Evolutionary conservation across 2,329 filamentous ascomycete genomes (phyloP), one percentile per base, ranked within the genome.

Genomic region (Endothia cerciana): DNA sequence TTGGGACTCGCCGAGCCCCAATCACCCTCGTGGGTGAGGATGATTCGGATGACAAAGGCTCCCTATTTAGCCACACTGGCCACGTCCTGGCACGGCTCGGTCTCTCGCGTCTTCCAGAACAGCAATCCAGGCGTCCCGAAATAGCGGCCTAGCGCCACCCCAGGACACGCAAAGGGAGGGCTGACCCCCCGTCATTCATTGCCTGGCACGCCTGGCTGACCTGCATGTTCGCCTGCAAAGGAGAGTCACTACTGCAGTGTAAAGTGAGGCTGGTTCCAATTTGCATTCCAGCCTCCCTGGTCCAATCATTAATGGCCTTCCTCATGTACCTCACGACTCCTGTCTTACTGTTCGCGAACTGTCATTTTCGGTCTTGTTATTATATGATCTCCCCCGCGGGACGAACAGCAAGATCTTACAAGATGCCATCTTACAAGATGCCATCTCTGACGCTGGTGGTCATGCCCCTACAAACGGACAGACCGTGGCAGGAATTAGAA

Each of bases 261-360:
- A 68, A 66, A 68, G 67, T 69, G 69, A 71, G 69, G 69, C 69
- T 71, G 69, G 67, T 66, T 64, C 60, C 49, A 25, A 25, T 40
- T 49, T 62, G 45, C 61, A 64, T 53, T 60, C 60, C 68, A 63
- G 65, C 38, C 63, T 43, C 60, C 58, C 60, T 64, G 38, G 57
- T 36, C 67, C 69, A 70, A 64, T 69, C 58, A 66, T 61, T 53
- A 38, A 49, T 45, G 6, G 30, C 36, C 38, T 41, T 57, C 47
- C 33, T 43, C 40, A 43, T 64, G 64, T 60, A 66, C 60, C 64
- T 61, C 64, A 66, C 60, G 61, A 62, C 66, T 61, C n/a, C 63
- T n/a, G 5, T 30, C 11, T 33, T n/a, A 55, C 6, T 10, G 30
- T 55, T 30, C 15, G 51, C 36, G 28, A 10, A 13, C 4, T 55